A percentile compares a stretch with the other conserved stretches of the same genome.
phyloP scores from a whole-genome alignment of 805 yeast genomes.

The Ascoidea tarda region DNA sequence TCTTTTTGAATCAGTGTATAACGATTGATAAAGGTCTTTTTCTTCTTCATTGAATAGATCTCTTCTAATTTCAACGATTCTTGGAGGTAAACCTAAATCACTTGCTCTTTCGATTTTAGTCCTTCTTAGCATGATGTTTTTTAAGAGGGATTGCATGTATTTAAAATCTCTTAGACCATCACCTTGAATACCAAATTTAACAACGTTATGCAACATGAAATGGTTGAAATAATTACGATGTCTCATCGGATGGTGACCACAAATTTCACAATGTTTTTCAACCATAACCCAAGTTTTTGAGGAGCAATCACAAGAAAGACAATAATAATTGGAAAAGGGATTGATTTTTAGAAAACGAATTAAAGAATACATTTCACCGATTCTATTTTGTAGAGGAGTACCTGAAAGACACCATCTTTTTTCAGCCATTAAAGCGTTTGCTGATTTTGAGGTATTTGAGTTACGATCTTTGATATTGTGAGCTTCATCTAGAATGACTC shows the following conservation, averaged over 20 bases:
- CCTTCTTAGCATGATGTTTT: constrained; percentile 81
- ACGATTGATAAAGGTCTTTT: constrained; percentile 77
- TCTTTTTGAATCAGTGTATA: constrained; percentile 77
- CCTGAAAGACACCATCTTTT: constrained; percentile 91
- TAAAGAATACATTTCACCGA: constrained; percentile 91
- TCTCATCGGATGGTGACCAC: constrained; percentile 90
- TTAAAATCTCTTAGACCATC: constrained; percentile 70
- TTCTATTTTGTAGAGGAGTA: constrained; percentile 91
- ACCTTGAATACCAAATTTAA: constrained; percentile 67
- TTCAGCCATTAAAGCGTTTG: constrained; percentile 52
- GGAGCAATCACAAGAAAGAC: constrained; percentile 84
- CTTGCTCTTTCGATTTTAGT: constrained; percentile 95
- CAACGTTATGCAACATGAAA: constrained; percentile 88
- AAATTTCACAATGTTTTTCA: constrained; percentile 67
- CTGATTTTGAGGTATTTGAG: constrained; percentile 88
- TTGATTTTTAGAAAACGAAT: constrained; percentile 70
- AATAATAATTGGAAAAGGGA: constrained; percentile 82
- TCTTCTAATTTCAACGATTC: constrained; percentile 77
- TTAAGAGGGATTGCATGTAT: constrained; percentile 58
- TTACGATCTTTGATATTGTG: constrained; percentile 94
- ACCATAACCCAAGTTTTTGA: constrained; percentile 77
- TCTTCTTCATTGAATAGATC: constrained; percentile 92
- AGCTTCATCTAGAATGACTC: constrained; percentile 92
- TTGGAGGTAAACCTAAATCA: constrained; percentile 93
- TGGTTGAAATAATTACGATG: constrained; percentile 95